A percentile compares a stretch with the other conserved stretches of the same genome.
These are phyloP conservation scores for Poteriospumella lacustris DNA, from an alignment of 108 stramenopile genomes.

Conservation along the genomic window DNA sequence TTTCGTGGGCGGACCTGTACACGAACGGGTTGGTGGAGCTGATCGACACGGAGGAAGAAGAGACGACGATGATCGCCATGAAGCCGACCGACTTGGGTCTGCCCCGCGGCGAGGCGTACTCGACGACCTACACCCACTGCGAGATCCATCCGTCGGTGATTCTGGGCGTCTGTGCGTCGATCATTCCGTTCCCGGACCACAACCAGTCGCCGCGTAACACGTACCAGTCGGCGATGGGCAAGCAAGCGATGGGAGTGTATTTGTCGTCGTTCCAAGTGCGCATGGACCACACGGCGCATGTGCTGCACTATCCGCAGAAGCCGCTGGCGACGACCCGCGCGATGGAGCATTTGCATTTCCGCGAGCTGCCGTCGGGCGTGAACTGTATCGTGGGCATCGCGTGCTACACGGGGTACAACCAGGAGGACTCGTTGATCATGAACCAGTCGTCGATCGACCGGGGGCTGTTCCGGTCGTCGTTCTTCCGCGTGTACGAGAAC, in stretches of 20 bases:
- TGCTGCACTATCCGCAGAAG: conserved; percentile 97
- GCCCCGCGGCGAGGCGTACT: conserved; percentile 64
- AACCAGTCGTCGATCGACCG: conserved; percentile 96
- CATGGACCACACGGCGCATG: conserved; percentile 99
- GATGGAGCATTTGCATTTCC: conserved; percentile 95
- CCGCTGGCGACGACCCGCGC: conserved; percentile 92
- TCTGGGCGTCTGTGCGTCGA: conserved; percentile 70
- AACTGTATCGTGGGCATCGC: conserved; percentile 94
- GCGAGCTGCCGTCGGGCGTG: conserved; percentile 94
- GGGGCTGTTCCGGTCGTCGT: conserved; percentile 91
- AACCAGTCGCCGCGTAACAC: conserved; percentile 99
- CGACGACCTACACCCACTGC: conserved; percentile 94
- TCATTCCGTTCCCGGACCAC: conserved; percentile 99
- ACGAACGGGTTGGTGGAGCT: conserved; percentile 91
- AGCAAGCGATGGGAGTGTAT: conserved; percentile 43
- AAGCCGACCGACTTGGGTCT: conserved; percentile 74
- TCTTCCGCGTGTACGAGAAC: conserved; percentile 85
- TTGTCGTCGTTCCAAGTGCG: conserved; percentile 51
- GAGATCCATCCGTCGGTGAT: conserved; percentile 99
- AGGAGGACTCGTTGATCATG: conserved; percentile 97
- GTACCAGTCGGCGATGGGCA: conserved; percentile 82
- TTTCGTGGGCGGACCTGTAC: conserved; percentile 78
- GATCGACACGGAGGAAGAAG: conserved; percentile 98
- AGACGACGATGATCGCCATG: conserved; percentile 98
- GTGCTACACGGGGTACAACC: conserved; percentile 99